phyloP scores from a whole-genome alignment of 805 yeast genomes.

The Dipodascopsis uninucleata region DNA sequence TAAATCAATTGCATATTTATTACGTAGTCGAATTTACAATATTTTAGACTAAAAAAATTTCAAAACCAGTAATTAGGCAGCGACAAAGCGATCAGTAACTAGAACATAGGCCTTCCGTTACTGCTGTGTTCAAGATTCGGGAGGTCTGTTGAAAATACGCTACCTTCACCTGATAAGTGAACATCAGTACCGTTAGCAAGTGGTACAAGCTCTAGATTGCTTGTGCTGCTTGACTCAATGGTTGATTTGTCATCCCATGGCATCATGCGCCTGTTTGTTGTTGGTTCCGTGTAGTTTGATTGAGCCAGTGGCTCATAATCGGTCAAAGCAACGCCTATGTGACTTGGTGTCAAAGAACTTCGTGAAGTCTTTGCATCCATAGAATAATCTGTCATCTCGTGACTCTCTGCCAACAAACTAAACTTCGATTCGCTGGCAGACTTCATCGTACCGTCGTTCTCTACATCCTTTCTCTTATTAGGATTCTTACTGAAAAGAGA shows the following conservation, averaged over 20 bases:
- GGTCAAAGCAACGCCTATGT: conserved; percentile 16
- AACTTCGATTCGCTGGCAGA: conserved; percentile 9
- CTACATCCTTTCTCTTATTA: background rate
- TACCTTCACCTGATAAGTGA: background rate
- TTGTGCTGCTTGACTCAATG: too few relatives aligned
- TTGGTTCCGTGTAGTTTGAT: background rate
- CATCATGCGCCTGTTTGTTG: background rate
- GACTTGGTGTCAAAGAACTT: background rate
- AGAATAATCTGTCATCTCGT: too few relatives aligned
- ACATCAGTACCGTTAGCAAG: conserved; percentile 1
- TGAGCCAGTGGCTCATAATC: conserved; percentile 14
- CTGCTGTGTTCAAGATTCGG: conserved; percentile 5
- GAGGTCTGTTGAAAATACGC: background rate
- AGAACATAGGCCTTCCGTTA: conserved; percentile 18
- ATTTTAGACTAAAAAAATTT: too few relatives aligned
- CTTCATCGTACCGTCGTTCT: conserved; percentile 12
- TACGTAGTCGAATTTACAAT: too few relatives aligned
- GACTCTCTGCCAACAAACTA: too few relatives aligned
- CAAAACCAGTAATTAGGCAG: too few relatives aligned
- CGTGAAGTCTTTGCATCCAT: too few relatives aligned
- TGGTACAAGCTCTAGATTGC: conserved; percentile 9
- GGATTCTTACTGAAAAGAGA: conserved; percentile 6
- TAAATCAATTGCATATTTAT: too few relatives aligned
- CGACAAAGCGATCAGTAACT: too few relatives aligned
- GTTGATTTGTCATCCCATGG: conserved; percentile 21